Conservation (phyloP, 345 rosid genomes). For the Citrus reticulata region DNA sequence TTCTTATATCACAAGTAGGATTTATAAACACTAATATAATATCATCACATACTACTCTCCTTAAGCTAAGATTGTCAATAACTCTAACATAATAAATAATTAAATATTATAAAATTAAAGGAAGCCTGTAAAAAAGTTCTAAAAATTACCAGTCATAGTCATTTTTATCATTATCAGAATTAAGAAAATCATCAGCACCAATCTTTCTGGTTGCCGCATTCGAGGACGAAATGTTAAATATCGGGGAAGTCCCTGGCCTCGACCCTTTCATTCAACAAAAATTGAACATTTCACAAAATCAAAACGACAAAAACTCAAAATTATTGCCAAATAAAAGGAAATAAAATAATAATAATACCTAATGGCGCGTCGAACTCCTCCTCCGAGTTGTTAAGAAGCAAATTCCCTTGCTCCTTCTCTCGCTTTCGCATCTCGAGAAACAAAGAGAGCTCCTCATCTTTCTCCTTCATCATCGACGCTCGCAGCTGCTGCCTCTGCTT, state of each 20-base stretch:
- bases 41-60: not conserved
- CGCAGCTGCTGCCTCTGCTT: slow-evolving; percentile 77
- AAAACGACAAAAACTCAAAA: not conserved
- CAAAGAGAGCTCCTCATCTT: slow-evolving; percentile 88
- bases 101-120: not conserved
- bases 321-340: not conserved
- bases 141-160: slow-evolving; percentile 89
- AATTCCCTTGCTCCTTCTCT: slow-evolving; percentile 70
- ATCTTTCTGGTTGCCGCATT: slow-evolving; percentile 43
- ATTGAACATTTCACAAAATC: not conserved
- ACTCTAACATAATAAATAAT: not conserved
- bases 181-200: slow-evolving; percentile 86
- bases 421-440: slow-evolving; percentile 91
- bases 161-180: slow-evolving; percentile 84
- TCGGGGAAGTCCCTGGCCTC: slow-evolving; percentile 75
- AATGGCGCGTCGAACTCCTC: slow-evolving; percentile 68
- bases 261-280: slow-evolving; percentile 45
- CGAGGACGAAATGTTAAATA: slow-evolving; percentile 66
- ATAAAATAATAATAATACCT: slow-evolving; percentile 35
- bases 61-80: not conserved
- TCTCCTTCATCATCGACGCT: slow-evolving; percentile 81
- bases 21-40: not conserved
- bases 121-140: not conserved
- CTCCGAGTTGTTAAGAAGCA: slow-evolving; percentile 50
- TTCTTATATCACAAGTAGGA: not conserved